Evolutionary conservation across 2,329 filamentous ascomycete species (phyloP).

Genomic region (Microcyclosporella mali): DNA sequence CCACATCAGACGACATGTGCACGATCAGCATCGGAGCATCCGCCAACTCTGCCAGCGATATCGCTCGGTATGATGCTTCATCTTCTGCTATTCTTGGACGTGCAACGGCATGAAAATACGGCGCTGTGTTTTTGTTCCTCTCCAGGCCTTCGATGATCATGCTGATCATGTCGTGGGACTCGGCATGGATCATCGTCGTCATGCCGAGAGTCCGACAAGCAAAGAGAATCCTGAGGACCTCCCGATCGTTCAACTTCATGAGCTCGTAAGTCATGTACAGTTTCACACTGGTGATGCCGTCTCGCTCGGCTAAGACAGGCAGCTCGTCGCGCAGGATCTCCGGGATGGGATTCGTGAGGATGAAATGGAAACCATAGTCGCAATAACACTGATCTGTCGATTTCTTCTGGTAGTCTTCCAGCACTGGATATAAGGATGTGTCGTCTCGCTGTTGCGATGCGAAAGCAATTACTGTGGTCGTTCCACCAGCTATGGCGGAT

Average conservation of each 20-base stretch:
- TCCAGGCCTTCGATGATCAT: conserved; percentile 40
- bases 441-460: conserved; percentile 48
- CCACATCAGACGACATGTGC: conserved; percentile 42
- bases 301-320: conserved; percentile 33
- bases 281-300: conserved; percentile 46
- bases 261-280: conserved; percentile 51
- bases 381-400: conserved; percentile 45
- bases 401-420: conserved; percentile 44
- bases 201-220: conserved; percentile 40
- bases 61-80: conserved; percentile 48
- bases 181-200: conserved; percentile 47
- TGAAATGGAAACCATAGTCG: conserved; percentile 53
- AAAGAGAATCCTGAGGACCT: conserved; percentile 49
- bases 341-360: conserved; percentile 43
- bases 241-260: conserved; percentile 44
- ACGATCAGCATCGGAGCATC: conserved; percentile 50
- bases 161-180: conserved; percentile 44
- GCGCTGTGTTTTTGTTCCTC: conserved; percentile 34
- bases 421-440: conserved; percentile 40
- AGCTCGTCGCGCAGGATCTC: conserved; percentile 39
- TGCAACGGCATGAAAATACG: conserved; percentile 43
- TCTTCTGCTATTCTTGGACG: conserved; percentile 43
- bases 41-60: conserved; percentile 45
- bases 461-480: conserved; percentile 54
- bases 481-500: conserved; percentile 53